phyloP scores from a whole-genome alignment of 73 alveolate genomes.

The Tetrahymena malaccensis region DNA sequence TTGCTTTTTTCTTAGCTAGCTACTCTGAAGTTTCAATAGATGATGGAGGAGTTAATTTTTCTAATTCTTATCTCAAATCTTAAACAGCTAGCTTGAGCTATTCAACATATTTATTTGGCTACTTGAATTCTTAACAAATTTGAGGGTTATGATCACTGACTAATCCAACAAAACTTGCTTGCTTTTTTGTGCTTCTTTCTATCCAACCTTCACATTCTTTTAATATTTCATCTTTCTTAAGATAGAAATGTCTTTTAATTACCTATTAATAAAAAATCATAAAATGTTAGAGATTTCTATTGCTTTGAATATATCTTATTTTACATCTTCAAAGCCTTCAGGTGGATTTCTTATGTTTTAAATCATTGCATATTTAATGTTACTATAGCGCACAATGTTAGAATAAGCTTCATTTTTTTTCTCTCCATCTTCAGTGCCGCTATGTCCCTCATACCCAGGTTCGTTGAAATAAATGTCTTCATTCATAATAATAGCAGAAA shows the following conservation, averaged over 20 bases:
- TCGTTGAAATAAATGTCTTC: conserved; percentile 94
- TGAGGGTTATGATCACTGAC: conserved; percentile 84
- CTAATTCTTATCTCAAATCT: conserved; percentile 59
- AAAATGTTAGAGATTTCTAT: not conserved
- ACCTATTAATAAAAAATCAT: not conserved
- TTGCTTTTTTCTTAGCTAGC: not conserved
- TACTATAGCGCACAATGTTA: conserved; percentile 90
- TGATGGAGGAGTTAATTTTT: conserved; percentile 49
- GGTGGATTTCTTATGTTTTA: conserved; percentile 87
- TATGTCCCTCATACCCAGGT: conserved; percentile 95
- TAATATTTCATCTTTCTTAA: conserved; percentile 82
- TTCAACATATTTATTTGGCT: conserved; percentile 45
- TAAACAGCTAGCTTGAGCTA: conserved; percentile 51
- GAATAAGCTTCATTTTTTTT: conserved; percentile 90
- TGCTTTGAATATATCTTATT: not conserved
- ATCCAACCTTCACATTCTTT: conserved; percentile 85
- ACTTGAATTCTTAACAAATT: conserved; percentile 76
- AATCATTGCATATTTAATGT: conserved; percentile 92
- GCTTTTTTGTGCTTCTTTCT: conserved; percentile 70
- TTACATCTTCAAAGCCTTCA: conserved; percentile 84
- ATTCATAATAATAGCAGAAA: conserved; percentile 93
- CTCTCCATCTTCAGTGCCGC: conserved; percentile 91
- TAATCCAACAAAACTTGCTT: conserved; percentile 81
- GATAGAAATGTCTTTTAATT: conserved; percentile 84
- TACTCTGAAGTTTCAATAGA: conserved; percentile 13